Base-by-base conservation (phyloP, 108 stramenopile species). In the Pseudonitzschia pungens region DNA sequence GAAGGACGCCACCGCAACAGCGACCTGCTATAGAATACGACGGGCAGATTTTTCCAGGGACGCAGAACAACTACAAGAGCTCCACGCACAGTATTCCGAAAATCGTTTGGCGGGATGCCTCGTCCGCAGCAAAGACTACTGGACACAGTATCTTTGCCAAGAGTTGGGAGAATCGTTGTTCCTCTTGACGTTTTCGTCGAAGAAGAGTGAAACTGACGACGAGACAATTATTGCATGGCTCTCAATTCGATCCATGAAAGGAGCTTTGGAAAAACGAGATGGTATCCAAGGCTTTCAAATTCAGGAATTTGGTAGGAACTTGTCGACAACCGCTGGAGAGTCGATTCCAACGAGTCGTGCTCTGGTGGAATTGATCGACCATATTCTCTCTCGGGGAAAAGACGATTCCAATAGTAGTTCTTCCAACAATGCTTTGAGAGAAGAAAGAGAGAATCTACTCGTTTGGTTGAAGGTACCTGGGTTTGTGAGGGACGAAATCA, bases 41-140 rank as follows among this genome's bases (percentile, higher is more conserved):
- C 68, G 33, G 9, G 91, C 89, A 11, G 14, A 57, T 1, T 92
- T 92, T 79, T 89, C 91, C 14, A 42, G 72, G 7, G 91, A 92
- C 57, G 77, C 83, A 1, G 52, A 72, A 14, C 69, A 67, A 68
- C 72, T 92, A 3, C 74, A 68, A 21, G 0, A 56, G 22, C 57
- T 92, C 57, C 89, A 92, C 68, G 26, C 68, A 44, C 24, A 51
- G 36, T 90, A 86, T 68, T 90, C 89, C 3, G 88, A 92, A 71
- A 28, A 84, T 10, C 72, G 79, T 55, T 85, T 90, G 44, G 70
- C 74, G 20, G 86, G 86, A n/a, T 83, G 82, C 32, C 81, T 92
- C 33, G 65, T 84, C 6, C 81, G 89, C 52, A 76, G 81, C 12
- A 40, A 53, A 36, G 65, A 81, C 36, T 92, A 92, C 64, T 92